Base-by-base conservation (phyloP, 2,329 filamentous ascomycete species). In the Graphiopsis chlorocephala region DNA sequence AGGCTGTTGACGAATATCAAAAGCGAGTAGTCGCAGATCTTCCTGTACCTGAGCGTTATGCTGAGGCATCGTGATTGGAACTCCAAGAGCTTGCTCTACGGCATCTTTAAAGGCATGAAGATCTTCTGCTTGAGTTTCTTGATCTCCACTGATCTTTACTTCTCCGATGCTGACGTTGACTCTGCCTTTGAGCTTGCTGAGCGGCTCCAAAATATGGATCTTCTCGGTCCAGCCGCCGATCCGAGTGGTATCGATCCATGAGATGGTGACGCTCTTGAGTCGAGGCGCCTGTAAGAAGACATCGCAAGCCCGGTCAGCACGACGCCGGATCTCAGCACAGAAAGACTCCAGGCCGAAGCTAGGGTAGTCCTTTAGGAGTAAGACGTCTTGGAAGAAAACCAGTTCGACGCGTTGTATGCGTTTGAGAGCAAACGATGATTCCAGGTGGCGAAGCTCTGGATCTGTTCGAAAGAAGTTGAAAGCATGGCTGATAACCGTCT, bases 391-490 rank as follows among this genome's bases (percentile, higher is more conserved):
- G 63, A 75, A 75, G 68, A 76, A 74, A 20, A 75, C 70, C 20
- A 77, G 56, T 57, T 77, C 74, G 8, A 76, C 68, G 15, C 71
- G 73, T 29, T 70, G 64, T 2, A 77, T 69, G n/a, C 64, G 60
- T 14, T 48, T 23, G 5, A 76, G 68, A 3, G 61, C 61, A 12
- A 67, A 61, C 20, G 65, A 68, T 4, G 62, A 60, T 20, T 72
- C 72, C 12, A 76, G 67, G 10, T 69, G 66, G n/a, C 65, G 62
- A 4, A 76, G 68, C 14, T 74, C 68, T 3, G 74, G 72, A 64
- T 77, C 75, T 26, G 73, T 68, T 52, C 74, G 73, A 63, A 75
- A 76, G 70, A 75, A 76, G 61, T 76, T 76, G 69, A 77, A 77
- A 52, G 75, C 73, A 56, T 77, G 75, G 58, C 68, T 70, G 66